Evolutionary conservation across 2,329 filamentous ascomycete species (phyloP).

Genomic region (Neofusicoccum cordaticola): DNA sequence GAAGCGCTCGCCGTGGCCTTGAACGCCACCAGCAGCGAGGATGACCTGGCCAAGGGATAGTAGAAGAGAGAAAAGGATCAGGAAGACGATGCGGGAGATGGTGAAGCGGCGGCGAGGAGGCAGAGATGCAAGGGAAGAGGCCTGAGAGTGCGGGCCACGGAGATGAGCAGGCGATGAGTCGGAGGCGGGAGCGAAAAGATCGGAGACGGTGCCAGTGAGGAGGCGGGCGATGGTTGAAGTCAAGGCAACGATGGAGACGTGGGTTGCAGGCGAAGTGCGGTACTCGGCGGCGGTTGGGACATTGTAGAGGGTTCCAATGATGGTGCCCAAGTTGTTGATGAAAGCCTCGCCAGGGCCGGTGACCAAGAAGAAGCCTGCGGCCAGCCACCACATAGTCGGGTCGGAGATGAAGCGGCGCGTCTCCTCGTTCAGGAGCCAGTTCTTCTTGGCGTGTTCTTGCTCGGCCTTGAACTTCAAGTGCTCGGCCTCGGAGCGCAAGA

Average conservation of each 20-base stretch:
- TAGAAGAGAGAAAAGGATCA: conserved; percentile 70
- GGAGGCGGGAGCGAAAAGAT: conserved; percentile 70
- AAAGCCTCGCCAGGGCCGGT: conserved; percentile 96
- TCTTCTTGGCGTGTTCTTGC: conserved; percentile 71
- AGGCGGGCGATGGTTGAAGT: conserved; percentile 88
- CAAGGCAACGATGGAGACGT: conserved; percentile 88
- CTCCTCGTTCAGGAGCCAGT: conserved; percentile 87
- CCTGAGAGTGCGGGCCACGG: conserved; percentile 45
- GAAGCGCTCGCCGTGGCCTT: conserved; percentile 75
- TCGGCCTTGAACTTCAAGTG: conserved; percentile 46
- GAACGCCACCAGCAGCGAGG: conserved; percentile 71
- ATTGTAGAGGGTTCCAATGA: conserved; percentile 80
- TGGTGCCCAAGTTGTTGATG: conserved; percentile 93
- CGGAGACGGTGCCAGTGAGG: conserved; percentile 83
- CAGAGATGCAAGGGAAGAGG: conserved; percentile 40
- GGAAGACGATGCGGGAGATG: conserved; percentile 76
- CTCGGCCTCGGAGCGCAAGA: conserved; percentile 45
- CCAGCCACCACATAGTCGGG: conserved; percentile 93
- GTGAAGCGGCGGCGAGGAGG: conserved; percentile 44
- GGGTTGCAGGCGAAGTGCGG: conserved; percentile 70
- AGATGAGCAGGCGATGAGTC: conserved; percentile 46
- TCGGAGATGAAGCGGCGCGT: conserved; percentile 82
- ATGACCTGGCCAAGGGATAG: conserved; percentile 72
- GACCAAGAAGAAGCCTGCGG: conserved; percentile 85
- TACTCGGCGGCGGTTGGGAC: conserved; percentile 49